Evolutionary conservation across 306 rosid genomes (phyloP), one percentile per base, ranked within the genome.

Genomic region (Lathyrus aphaca): DNA sequence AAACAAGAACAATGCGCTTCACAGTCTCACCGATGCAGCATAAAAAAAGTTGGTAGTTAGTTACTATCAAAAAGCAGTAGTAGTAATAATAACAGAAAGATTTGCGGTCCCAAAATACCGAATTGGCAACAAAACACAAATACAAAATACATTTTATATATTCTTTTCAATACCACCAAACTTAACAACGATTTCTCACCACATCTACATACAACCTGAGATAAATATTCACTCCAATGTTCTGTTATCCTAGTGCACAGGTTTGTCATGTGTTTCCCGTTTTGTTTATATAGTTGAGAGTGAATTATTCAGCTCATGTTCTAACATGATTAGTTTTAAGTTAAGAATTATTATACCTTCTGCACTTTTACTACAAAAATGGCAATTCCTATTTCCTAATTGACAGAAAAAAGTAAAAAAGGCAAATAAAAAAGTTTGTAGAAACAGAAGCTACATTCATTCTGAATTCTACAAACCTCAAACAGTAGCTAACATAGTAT

Each of bases 71-170:
- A 61, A 69, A 68, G 23, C 68, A 46, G 10, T 35, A 35, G 10
- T 35, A 35, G 39, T 19, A 56, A 19, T 1, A 2, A 57, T 48
- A 46, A 71, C 44, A 42, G 32, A 8, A 6, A 40, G 45, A 50
- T 32, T 43, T 42, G 21, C 46, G 4, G 37, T 45, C 68, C 71
- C 50, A 58, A 75, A 75, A 68, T 60, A 57, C 11, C 45, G 38
- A 55, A 46, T 59, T 48, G 51, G 37, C 64, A 29, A 51, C 64
- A 75, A 38, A 5, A 49, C n/a, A 68, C 39, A 21, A 5, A 57
- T n/a, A n/a, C 42, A 58, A 49, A 49, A 43, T 45, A 23, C 66
- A 23, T 14, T 12, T 43, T 9, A 19, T 48, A 35, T 21, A 16
- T 62, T 61, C 49, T 49, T 35, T 46, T 50, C 8, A 27, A 35